These are phyloP conservation scores for Diplodia scrobiculata DNA, from an alignment of 2,329 filamentous ascomycete species.

Conservation along the genomic window DNA sequence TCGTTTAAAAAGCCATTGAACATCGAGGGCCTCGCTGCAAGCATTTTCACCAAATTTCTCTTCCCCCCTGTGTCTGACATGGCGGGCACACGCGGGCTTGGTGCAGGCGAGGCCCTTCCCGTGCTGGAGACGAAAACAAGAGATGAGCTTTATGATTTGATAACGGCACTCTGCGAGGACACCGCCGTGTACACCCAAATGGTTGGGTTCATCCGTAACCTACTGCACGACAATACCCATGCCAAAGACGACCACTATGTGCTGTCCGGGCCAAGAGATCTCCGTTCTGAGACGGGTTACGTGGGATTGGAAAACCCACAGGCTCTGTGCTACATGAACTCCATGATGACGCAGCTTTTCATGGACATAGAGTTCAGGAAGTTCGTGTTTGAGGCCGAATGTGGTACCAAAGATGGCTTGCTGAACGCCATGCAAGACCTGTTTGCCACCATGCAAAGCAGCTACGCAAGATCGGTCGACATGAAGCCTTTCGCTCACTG, in stretches of 20 bases:
- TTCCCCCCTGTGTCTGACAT: conserved; percentile 34
- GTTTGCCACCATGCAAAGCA: conserved; percentile 85
- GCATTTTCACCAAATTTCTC: conserved; percentile 43
- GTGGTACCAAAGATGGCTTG: conserved; percentile 61
- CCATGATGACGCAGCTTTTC: conserved; percentile 88
- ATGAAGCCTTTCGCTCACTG: conserved; percentile 71
- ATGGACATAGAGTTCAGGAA: conserved; percentile 88
- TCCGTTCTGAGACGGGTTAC: conserved; percentile 79
- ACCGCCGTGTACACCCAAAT: conserved; percentile 34
- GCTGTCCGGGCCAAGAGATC: conserved; percentile 65
- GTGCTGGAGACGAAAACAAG: conserved; percentile 43
- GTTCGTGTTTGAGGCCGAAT: conserved; percentile 67
- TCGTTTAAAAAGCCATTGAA: conserved; percentile 46
- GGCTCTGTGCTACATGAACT: conserved; percentile 97
- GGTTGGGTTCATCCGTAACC: conserved; percentile 39
- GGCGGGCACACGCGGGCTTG: too few relatives aligned
- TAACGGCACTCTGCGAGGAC: conserved; percentile 41
- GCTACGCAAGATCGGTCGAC: conserved; percentile 71
- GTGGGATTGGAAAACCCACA: conserved; percentile 89
- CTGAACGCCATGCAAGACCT: conserved; percentile 76
- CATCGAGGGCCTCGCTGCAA: conserved; percentile 23
- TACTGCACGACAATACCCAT: conserved; percentile 20
- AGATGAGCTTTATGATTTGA: conserved; percentile 44
- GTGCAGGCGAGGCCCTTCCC: conserved; percentile 33
- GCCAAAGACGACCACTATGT: conserved; percentile 52